Percentiles rank a stretch among this genome's conserved stretches.
Conservation (phyloP, 2,329 filamentous ascomycete species). For the Pseudogymnoascus sp. region DNA sequence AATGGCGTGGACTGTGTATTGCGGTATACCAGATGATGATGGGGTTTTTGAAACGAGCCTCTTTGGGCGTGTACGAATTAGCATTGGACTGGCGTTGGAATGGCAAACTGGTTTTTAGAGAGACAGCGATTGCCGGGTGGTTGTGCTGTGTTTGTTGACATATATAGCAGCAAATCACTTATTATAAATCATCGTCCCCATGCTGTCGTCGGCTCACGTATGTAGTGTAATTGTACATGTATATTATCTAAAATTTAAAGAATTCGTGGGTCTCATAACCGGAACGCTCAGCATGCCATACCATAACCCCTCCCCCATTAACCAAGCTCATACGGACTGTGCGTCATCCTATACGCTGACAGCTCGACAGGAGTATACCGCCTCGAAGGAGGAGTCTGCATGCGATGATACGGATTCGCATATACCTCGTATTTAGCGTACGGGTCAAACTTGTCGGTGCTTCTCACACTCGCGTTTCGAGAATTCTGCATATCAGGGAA, state of each 20-base stretch:
- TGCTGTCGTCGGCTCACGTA: too few relatives aligned
- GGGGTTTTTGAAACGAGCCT: background rate
- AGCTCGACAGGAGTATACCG: background rate
- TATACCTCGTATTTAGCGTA: background rate
- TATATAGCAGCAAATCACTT: background rate
- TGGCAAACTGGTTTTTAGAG: slow-evolving; percentile 3
- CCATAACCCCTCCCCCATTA: background rate
- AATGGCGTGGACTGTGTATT: background rate
- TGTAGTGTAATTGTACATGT: background rate
- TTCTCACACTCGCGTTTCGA: background rate
- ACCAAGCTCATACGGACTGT: background rate
- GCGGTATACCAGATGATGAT: background rate
- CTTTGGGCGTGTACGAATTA: background rate
- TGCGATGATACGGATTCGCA: background rate
- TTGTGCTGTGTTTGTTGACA: background rate
- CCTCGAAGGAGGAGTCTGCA: background rate
- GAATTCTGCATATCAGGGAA: background rate
- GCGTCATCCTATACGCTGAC: background rate
- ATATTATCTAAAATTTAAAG: background rate
- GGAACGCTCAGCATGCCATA: background rate
- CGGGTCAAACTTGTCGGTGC: background rate
- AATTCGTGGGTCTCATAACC: background rate
- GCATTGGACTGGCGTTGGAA: slow-evolving; percentile 7
- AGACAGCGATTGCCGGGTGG: slow-evolving; percentile 2
- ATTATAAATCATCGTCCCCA: background rate